phyloP scores from a whole-genome alignment of 2,329 filamentous ascomycete genomes.

The Fusarium dlaminii region DNA sequence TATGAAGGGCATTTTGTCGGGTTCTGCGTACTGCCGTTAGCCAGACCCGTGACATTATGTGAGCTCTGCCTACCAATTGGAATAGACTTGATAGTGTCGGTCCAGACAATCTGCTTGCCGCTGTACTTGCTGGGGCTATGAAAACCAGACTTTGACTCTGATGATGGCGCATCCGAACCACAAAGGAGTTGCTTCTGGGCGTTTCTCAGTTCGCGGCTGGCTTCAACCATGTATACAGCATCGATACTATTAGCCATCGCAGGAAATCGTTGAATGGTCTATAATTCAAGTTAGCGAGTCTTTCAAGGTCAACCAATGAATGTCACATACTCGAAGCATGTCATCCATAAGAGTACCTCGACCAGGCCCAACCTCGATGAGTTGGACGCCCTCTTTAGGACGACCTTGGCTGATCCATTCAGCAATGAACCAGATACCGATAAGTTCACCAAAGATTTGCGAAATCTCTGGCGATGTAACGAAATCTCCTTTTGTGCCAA shows the following conservation, averaged over 20 bases:
- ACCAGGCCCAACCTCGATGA: conserved; percentile 94
- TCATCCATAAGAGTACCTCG: conserved; percentile 97
- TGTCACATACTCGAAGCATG: conserved; percentile 78
- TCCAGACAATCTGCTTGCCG: conserved; percentile 83
- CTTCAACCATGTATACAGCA: conserved; percentile 92
- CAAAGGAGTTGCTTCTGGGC: conserved; percentile 86
- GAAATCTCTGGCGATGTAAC: conserved; percentile 98
- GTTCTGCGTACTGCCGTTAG: conserved; percentile 52
- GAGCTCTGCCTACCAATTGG: conserved; percentile 65
- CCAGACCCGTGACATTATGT: not conserved
- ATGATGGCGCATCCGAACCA: conserved; percentile 71
- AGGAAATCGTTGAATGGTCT: conserved; percentile 89
- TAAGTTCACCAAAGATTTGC: conserved; percentile 93
- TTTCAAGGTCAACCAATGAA: not conserved
- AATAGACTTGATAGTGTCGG: conserved; percentile 86
- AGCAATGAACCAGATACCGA: conserved; percentile 93
- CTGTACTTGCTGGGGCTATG: conserved; percentile 80
- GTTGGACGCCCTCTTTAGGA: conserved; percentile 77
- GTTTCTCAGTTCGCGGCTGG: conserved; percentile 80
- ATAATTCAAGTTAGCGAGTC: not conserved
- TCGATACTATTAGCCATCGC: conserved; percentile 80
- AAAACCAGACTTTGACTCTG: conserved; percentile 77
- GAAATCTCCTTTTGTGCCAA: conserved; percentile 93
- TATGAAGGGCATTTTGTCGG: conserved; percentile 85
- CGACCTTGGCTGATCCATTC: conserved; percentile 95